These are phyloP conservation scores for Citrus australasica DNA, from an alignment of 345 rosid genomes.

Conservation along the genomic window DNA sequence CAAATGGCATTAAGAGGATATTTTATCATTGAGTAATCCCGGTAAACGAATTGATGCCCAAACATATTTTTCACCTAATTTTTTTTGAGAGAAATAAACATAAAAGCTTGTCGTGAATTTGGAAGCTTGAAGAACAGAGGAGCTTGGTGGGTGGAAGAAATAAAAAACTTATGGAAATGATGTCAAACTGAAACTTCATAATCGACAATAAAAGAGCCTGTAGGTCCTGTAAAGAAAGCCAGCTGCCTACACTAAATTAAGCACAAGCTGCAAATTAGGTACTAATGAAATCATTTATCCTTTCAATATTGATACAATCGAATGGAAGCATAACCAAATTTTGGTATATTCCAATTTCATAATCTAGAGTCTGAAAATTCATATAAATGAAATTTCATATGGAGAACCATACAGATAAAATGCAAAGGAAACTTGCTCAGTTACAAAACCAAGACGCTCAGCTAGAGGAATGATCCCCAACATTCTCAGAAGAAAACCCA, in stretches of 20 bases:
- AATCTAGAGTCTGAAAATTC: neutral
- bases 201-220: conserved; percentile 18
- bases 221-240: conserved; percentile 48
- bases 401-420: neutral
- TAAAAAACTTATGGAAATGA: neutral
- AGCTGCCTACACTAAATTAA: conserved; percentile 41
- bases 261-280: conserved; percentile 6
- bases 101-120: neutral
- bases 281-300: neutral
- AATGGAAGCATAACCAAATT: neutral
- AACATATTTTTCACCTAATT: neutral
- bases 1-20: conserved; percentile 3
- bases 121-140: neutral
- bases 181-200: neutral
- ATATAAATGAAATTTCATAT: neutral
- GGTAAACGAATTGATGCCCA: neutral
- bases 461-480: conserved; percentile 52
- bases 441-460: conserved; percentile 50
- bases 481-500: conserved; percentile 45
- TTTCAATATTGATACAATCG: neutral
- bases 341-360: neutral
- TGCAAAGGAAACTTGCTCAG: conserved; percentile 31
- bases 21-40: neutral
- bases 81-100: neutral
- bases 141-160: neutral